These are phyloP conservation scores for Candida sp. DNA, from an alignment of 1,139 yeast genomes.

Conservation along the genomic window DNA sequence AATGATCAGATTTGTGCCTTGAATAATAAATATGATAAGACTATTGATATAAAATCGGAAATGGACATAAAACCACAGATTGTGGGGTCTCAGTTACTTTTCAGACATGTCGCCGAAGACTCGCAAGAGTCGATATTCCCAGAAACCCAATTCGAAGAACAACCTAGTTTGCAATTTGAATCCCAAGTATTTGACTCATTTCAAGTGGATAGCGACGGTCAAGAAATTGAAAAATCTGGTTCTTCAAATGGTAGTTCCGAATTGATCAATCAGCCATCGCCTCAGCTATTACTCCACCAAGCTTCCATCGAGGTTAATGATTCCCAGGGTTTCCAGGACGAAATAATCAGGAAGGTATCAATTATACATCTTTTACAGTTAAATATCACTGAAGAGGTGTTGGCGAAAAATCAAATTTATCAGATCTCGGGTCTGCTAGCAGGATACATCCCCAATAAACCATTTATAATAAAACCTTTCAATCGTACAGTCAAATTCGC, in stretches of 20 bases:
- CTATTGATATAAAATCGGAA: background rate
- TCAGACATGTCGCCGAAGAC: constrained; percentile 1
- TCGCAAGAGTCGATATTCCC: constrained; percentile 1
- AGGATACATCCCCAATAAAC: constrained; percentile 15
- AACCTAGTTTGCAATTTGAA: background rate
- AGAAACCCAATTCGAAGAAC: background rate
- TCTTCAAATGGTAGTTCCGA: background rate
- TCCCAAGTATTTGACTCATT: background rate
- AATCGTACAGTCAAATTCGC: constrained; percentile 26
- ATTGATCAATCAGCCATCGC: background rate
- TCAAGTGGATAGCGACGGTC: background rate
- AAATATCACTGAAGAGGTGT: constrained; percentile 11
- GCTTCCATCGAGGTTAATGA: background rate
- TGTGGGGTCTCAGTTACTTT: constrained; percentile 1
- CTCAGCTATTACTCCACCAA: background rate
- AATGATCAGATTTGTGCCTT: background rate
- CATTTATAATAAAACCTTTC: constrained; percentile 27
- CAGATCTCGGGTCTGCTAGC: constrained; percentile 16
- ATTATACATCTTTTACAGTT: constrained; percentile 8
- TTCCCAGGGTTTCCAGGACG: constrained; percentile 4
- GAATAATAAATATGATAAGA: background rate
- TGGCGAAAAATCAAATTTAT: constrained; percentile 12
- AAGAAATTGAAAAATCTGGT: background rate
- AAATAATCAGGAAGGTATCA: constrained; percentile 11
- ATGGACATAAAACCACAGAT: background rate